Conservation (phyloP, 176 grass and related monocot species). For the Musa beccarii region DNA sequence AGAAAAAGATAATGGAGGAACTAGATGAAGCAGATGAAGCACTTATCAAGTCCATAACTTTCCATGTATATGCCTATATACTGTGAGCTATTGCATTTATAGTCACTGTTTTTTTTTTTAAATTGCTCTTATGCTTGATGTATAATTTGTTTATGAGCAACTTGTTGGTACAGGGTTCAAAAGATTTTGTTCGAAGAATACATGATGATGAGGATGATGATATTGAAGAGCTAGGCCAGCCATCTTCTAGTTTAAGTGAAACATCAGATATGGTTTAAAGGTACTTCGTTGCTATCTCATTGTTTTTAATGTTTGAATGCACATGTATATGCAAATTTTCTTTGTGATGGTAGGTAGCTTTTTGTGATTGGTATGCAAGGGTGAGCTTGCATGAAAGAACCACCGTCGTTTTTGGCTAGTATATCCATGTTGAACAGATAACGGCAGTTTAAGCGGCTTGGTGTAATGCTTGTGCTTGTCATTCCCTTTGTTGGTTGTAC, state of each 20-base stretch:
- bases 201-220: conserved; percentile 48
- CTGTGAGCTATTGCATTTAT: conserved; percentile 15
- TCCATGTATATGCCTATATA: conserved; percentile 38
- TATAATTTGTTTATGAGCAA: conserved; percentile 3
- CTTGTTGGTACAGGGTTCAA: conserved; percentile 47
- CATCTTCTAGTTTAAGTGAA: conserved; percentile 7
- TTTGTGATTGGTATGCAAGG: no score
- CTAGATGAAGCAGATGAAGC: conserved; percentile 80
- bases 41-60: conserved; percentile 79
- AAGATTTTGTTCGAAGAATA: conserved; percentile 77
- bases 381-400: no score
- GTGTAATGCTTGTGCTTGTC: no score
- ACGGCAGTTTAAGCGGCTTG: no score
- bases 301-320: background rate
- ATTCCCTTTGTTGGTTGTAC: no score
- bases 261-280: conserved; percentile 14
- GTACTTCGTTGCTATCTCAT: conserved; percentile 15
- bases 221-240: conserved; percentile 26
- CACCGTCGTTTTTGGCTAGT: no score
- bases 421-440: background rate
- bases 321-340: no score
- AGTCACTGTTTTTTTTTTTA: background rate
- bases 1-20: conserved; percentile 51
- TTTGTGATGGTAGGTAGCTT: no score
- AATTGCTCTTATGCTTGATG: background rate